phyloP scores from a whole-genome alignment of 768 basidiomycete genomes.

The Tulasnella sp. region DNA sequence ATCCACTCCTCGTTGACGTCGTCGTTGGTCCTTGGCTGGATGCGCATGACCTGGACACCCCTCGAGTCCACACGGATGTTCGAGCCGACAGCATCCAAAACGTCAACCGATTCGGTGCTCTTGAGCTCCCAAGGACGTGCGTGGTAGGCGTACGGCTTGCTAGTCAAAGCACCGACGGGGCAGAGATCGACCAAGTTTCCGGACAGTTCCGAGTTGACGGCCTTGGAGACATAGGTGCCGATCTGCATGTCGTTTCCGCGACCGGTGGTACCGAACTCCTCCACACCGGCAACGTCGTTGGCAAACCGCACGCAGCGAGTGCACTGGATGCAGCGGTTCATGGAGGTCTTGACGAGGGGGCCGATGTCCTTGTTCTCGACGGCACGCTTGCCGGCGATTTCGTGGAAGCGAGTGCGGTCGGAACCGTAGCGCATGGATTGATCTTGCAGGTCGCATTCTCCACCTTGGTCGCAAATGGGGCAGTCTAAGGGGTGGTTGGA shows the following conservation, averaged over 20 bases:
- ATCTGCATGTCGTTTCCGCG: slow-evolving; percentile 98
- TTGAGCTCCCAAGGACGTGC: slow-evolving; percentile 98
- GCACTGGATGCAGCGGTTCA: slow-evolving; percentile 99
- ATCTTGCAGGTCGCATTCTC: slow-evolving; percentile 97
- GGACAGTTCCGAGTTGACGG: slow-evolving; percentile 92
- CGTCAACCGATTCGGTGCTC: slow-evolving; percentile 93
- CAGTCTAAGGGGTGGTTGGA: slow-evolving; percentile 98
- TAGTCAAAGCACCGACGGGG: slow-evolving; percentile 95
- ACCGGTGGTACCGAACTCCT: slow-evolving; percentile 93
- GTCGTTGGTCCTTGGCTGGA: slow-evolving; percentile 93
- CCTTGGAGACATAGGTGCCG: slow-evolving; percentile 96
- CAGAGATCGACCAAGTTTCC: slow-evolving; percentile 97
- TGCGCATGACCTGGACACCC: slow-evolving; percentile 92
- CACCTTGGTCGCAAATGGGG: slow-evolving; percentile 97
- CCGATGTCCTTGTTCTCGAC: slow-evolving; percentile 98
- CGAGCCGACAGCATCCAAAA: slow-evolving; percentile 88
- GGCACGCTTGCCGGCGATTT: slow-evolving; percentile 94
- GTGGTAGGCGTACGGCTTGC: slow-evolving; percentile 97
- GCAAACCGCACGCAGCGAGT: slow-evolving; percentile 98
- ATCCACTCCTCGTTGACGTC: slow-evolving; percentile 99
- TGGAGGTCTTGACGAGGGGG: slow-evolving; percentile 94
- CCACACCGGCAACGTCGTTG: slow-evolving; percentile 97
- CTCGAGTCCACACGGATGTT: slow-evolving; percentile 96
- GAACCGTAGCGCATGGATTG: slow-evolving; percentile 99
- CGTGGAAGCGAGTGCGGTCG: slow-evolving; percentile 96